A percentile compares a stretch with the other conserved stretches of the same genome.
Conservation (phyloP, 257 asterid species). For the Galeopsis tetrahit region DNA sequence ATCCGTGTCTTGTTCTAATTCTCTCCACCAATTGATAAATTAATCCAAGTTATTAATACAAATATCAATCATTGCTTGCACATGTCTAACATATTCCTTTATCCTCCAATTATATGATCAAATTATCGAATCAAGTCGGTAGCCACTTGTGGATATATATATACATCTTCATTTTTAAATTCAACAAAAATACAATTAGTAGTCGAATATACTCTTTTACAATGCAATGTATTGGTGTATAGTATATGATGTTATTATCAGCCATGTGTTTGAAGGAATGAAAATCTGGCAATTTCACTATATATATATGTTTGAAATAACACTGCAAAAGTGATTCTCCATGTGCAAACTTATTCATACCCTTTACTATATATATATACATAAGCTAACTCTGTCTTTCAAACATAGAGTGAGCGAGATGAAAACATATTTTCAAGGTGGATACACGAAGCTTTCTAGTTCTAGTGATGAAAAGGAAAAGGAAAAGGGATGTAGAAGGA, state of each 20-base stretch:
- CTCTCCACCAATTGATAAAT: slow-evolving; percentile 29
- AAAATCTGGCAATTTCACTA: slow-evolving; percentile 31
- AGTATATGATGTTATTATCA: slow-evolving; percentile 41
- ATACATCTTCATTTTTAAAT: slow-evolving; percentile 29
- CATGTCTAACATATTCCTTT: slow-evolving; percentile 37
- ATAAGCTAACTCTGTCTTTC: background rate
- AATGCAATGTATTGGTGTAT: slow-evolving; percentile 35
- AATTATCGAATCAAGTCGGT: slow-evolving; percentile 27
- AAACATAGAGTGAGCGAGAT: background rate
- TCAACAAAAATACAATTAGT: background rate
- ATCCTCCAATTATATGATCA: slow-evolving; percentile 29
- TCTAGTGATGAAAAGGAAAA: slow-evolving; percentile 27
- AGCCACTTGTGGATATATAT: slow-evolving; percentile 6
- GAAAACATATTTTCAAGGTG: background rate
- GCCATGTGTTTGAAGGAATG: slow-evolving; percentile 57
- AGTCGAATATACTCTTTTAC: slow-evolving; percentile 13
- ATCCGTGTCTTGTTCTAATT: slow-evolving; percentile 13
- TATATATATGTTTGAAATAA: slow-evolving; percentile 33
- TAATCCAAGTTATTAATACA: slow-evolving; percentile 5
- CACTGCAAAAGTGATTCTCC: slow-evolving; percentile 39
- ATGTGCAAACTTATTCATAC: slow-evolving; percentile 39
- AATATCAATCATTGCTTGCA: slow-evolving; percentile 48
- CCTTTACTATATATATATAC: background rate
- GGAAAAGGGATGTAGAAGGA: slow-evolving; percentile 30
- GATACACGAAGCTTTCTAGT: slow-evolving; percentile 53